These are phyloP conservation scores for Edaphochlamys debaryana DNA, from an alignment of 139 green algal species.

Conservation along the genomic window DNA sequence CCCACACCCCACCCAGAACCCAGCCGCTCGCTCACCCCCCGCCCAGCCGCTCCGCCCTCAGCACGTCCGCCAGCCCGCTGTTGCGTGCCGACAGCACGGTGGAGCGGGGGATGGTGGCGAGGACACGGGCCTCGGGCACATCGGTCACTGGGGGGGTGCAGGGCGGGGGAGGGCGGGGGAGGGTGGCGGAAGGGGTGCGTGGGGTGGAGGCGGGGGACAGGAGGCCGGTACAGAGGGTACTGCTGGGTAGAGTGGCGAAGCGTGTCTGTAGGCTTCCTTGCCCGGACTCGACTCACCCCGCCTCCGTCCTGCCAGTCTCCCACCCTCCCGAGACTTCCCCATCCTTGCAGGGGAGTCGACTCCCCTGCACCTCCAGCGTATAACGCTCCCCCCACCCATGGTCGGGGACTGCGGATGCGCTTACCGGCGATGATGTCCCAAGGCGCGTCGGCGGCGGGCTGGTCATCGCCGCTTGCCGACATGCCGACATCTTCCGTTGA, in stretches of 20 bases:
- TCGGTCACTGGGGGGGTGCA: background rate
- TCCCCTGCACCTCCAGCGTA: too few species aligned
- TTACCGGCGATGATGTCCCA: constrained; percentile 18
- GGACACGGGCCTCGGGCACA: background rate
- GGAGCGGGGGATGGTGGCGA: constrained; percentile 4
- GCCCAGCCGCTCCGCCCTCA: constrained; percentile 63
- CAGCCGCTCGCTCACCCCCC: too few species aligned
- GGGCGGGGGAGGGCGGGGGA: background rate
- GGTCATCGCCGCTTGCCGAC: too few species aligned
- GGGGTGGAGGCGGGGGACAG: background rate
- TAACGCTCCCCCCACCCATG: too few species aligned
- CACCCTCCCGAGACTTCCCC: too few species aligned
- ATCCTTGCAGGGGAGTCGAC: too few species aligned
- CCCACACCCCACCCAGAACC: too few species aligned
- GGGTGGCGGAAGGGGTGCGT: background rate
- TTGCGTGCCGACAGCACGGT: constrained; percentile 17
- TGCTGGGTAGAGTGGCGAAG: background rate
- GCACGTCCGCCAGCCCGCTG: constrained; percentile 41
- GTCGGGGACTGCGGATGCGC: too few species aligned
- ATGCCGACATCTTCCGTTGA: too few species aligned
- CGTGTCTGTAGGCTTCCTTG: background rate
- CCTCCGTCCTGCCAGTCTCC: too few species aligned
- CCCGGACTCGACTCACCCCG: too few species aligned
- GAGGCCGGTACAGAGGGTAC: background rate
- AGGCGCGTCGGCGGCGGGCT: background rate